Base-by-base conservation (phyloP, 306 rosid genomes). In the Styphnolobium japonicum region DNA sequence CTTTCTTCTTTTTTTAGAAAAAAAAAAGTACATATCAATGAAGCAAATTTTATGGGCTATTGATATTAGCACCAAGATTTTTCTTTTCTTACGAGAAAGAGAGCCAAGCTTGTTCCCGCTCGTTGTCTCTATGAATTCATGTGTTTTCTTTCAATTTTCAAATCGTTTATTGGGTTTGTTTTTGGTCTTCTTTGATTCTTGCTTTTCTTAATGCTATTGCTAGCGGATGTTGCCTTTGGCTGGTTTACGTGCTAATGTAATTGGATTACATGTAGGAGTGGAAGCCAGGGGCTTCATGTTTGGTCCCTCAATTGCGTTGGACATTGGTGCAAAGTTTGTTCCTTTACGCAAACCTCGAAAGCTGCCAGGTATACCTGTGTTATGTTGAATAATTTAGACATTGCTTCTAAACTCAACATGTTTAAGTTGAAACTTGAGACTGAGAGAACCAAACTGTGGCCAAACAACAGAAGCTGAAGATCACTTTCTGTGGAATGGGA, bases 241-340 rank as follows among this genome's bases (percentile, higher is more conserved):
- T 74, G 46, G 29, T 81, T 37, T 58, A 14, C 34, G 51, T 82
- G 33, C 43, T 72, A n/a, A 68, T 63, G 83, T 53, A 42, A 60
- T 73, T 52, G 60, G 49, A 33, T 69, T 63, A 57, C 53, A 42
- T 78, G 82, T 64, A 95, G 98, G 99, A 21, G 90, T 95, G 70
- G 99, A 95, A 82, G 98, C 99, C 9, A 91, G 99, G 67, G 99
- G 99, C 15, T 95, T 95, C 88, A 75, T 95, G 93, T 95, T 95
- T 83, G 99, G 98, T 67, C 94, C 99, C 23, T 75, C 98, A 14
- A 89, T 95, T 85, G 98, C 99, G 12, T 87, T 93, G 65, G 93
- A 91, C 67, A 91, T 95, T 48, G 99, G 99, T 33, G 99, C 99
- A 45, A 95, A 95, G 92, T 95, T 95, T 78, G 92, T 95, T 67